Evolutionary conservation across 306 rosid species (phyloP).

Genomic region (Astragalus glycyphyllos): DNA sequence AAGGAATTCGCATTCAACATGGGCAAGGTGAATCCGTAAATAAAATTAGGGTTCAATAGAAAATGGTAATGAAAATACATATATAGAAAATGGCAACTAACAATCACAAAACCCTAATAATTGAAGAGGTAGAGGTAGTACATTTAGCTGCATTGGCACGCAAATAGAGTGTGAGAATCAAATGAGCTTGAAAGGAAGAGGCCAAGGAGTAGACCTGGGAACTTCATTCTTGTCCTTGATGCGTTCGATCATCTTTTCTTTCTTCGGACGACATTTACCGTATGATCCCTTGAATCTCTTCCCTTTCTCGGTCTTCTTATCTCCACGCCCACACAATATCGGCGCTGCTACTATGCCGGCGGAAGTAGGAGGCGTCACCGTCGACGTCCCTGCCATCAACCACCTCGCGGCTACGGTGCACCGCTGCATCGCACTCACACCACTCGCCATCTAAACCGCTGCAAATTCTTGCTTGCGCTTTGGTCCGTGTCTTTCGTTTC

Average conservation of each 20-base stretch:
- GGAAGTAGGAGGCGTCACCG: conserved; percentile 34
- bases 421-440: conserved; percentile 57
- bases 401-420: conserved; percentile 65
- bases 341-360: conserved; percentile 46
- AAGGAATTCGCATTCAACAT: neutral
- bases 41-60: neutral
- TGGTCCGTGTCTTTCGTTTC: neutral
- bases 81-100: neutral
- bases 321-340: conserved; percentile 84
- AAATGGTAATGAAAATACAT: conserved; percentile 26
- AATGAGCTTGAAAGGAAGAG: conserved; percentile 95
- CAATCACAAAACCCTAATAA: conserved; percentile 38
- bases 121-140: neutral
- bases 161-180: conserved; percentile 42
- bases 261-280: conserved; percentile 82
- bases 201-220: conserved; percentile 99
- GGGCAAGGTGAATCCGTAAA: neutral
- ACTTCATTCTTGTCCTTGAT: conserved; percentile 92
- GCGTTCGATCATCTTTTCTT: conserved; percentile 90
- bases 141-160: neutral
- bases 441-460: conserved; percentile 48
- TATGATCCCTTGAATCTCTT: conserved; percentile 91
- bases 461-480: neutral
- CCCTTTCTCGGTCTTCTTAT: conserved; percentile 91
- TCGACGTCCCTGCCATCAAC: conserved; percentile 34